Conservation (phyloP, 2,329 filamentous ascomycete genomes). For the Hymenoscyphus fructigenus region DNA sequence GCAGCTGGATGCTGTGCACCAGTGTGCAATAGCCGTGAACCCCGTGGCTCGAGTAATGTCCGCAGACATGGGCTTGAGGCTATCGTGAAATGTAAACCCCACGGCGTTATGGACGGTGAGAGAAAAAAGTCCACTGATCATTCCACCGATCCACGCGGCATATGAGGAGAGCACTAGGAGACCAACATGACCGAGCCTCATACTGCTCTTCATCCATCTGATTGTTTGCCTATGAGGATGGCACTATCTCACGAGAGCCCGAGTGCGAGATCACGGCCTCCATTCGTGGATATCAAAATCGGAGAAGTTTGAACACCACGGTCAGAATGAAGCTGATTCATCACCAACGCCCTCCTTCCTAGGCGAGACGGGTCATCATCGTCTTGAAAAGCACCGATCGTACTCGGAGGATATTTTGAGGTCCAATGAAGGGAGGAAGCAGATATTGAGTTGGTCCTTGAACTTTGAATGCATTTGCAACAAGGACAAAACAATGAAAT, state of each 20-base stretch:
- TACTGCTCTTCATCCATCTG: too few species aligned
- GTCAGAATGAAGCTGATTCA: neutral
- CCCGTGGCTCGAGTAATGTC: conserved; percentile 1
- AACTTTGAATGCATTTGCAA: neutral
- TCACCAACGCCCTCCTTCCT: neutral
- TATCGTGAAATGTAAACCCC: neutral
- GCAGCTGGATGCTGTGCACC: neutral
- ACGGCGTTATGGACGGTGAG: neutral
- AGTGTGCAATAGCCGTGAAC: neutral
- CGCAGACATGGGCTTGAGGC: neutral
- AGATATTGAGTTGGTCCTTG: neutral
- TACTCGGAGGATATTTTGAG: neutral
- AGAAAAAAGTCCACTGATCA: neutral
- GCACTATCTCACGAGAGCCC: neutral
- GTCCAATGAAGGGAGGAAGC: neutral
- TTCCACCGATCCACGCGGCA: too few species aligned
- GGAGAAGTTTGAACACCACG: neutral
- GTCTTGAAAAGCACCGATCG: neutral
- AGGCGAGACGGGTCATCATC: conserved; percentile 1
- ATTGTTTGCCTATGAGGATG: neutral
- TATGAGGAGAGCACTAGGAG: too few species aligned
- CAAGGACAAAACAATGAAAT: neutral
- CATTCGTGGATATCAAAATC: conserved; percentile 1
- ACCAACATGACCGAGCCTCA: too few species aligned
- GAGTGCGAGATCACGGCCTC: neutral